These are phyloP conservation scores for Colletotrichum sp. DNA, from an alignment of 2,329 filamentous ascomycete species.

Conservation along the genomic window DNA sequence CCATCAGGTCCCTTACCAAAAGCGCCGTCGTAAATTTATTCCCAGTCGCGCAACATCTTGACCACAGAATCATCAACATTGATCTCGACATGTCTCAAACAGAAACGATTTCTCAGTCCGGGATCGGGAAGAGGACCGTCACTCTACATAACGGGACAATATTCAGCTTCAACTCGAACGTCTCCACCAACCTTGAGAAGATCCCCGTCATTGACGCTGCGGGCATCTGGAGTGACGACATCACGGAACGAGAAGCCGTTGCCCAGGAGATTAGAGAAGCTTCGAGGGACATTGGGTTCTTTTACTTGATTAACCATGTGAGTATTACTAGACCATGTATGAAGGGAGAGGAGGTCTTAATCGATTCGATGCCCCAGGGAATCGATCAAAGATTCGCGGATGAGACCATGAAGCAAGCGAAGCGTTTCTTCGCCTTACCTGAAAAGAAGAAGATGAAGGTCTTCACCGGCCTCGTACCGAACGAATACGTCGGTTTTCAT, in stretches of 20 bases:
- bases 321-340: background rate
- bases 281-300: conserved; percentile 46
- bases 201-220: conserved; percentile 51
- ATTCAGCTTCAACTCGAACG: conserved; percentile 29
- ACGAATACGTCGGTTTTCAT: conserved; percentile 38
- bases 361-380: conserved; percentile 14
- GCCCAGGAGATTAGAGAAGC: conserved; percentile 45
- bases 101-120: background rate
- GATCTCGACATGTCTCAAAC: conserved; percentile 15
- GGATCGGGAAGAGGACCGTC: conserved; percentile 10
- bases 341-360: too few species aligned
- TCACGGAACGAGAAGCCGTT: conserved; percentile 39
- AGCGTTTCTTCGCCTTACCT: conserved; percentile 46
- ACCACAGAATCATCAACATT: accelerated
- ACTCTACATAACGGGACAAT: conserved; percentile 27
- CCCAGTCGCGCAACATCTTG: background rate
- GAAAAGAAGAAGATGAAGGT: conserved; percentile 52
- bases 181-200: conserved; percentile 26
- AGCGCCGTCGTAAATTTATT: accelerated
- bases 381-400: conserved; percentile 33
- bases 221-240: conserved; percentile 36
- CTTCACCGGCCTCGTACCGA: conserved; percentile 40
- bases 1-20: background rate
- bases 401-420: conserved; percentile 38
- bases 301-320: conserved; percentile 43